Base-by-base conservation (phyloP, 345 rosid species). In the Chamaenerion angustifolium region DNA sequence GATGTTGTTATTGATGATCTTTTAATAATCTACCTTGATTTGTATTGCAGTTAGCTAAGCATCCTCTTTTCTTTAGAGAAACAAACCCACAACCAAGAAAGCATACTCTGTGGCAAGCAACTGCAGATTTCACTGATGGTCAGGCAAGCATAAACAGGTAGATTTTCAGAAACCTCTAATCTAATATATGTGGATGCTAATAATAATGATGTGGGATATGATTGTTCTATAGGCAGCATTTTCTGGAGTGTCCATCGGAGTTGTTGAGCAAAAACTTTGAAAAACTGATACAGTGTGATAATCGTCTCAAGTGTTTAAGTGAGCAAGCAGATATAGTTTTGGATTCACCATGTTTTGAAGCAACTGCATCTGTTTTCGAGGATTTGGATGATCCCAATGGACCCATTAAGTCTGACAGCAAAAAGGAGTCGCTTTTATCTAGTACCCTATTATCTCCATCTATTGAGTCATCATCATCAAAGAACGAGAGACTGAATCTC, bases 81-180 rank as follows among this genome's bases (percentile, higher is more conserved):
- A 93, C 95, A 45, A 85, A 93, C 63, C 99, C 97, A 2, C 97
- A 88, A 62, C 99, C 97, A 16, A 65, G 99, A 59, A 93, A 88
- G 60, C 99, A 93, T 68, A 93, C 99, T 45, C 72, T 93, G 74
- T 93, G 97, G 99, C 97, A 93, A 74, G 86, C 99, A 13, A 81
- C 99, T 0, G 73, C 94, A 17, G 99, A 93, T 83, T 93, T 93
- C 67, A 93, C 99, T 11, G 78, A 88, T 69, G 97, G 97, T 16
- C 97, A 88, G 63, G 99, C 99, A 13, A 88, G 94, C 77, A 51
- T 64, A 45, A 73, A 81, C 68, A 81, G 81, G 99, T 93, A 62
- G 49, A 40, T 25, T 45, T 49, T 49, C 41, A 23, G 41, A 27
- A 3, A 14, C 10, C 41, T 45, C 11, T 9, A 45, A 3, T 31